phyloP scores from a whole-genome alignment of 2,329 filamentous ascomycete genomes.

The Exophiala oligosperma region DNA sequence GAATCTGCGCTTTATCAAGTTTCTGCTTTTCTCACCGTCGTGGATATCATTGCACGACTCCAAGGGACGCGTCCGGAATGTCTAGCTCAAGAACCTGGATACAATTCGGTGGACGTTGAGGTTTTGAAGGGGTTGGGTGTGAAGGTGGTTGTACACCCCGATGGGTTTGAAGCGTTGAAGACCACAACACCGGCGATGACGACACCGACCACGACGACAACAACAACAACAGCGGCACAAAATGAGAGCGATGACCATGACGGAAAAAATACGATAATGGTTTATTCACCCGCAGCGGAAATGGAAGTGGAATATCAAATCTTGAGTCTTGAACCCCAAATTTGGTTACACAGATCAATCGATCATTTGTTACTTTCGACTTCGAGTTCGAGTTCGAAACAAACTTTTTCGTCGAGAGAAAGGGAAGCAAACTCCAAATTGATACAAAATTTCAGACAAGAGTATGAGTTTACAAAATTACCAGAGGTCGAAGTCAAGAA shows the following conservation, averaged over 20 bases:
- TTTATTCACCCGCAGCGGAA: constrained; percentile 62
- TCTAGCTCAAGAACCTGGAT: constrained; percentile 59
- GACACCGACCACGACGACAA: not conserved
- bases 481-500: constrained; percentile 15
- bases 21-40: constrained; percentile 17
- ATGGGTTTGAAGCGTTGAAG: constrained; percentile 53
- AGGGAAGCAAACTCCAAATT: not conserved
- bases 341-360: constrained; percentile 19
- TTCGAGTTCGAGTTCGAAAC: not conserved
- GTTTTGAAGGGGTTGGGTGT: constrained; percentile 40
- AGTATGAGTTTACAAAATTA: constrained; percentile 2
- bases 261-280: constrained; percentile 40
- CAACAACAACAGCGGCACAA: not conserved
- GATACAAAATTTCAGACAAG: not conserved
- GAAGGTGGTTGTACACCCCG: constrained; percentile 48
- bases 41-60: constrained; percentile 8
- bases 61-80: constrained; percentile 20
- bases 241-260: too few relatives aligned
- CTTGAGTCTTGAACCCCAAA: constrained; percentile 6
- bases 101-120: constrained; percentile 41
- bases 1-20: constrained; percentile 22
- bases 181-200: not conserved
- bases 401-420: not conserved
- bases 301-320: constrained; percentile 16
- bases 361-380: constrained; percentile 1